phyloP scores from a whole-genome alignment of 129 eudicot genomes.

The Scalesia atractyloides region DNA sequence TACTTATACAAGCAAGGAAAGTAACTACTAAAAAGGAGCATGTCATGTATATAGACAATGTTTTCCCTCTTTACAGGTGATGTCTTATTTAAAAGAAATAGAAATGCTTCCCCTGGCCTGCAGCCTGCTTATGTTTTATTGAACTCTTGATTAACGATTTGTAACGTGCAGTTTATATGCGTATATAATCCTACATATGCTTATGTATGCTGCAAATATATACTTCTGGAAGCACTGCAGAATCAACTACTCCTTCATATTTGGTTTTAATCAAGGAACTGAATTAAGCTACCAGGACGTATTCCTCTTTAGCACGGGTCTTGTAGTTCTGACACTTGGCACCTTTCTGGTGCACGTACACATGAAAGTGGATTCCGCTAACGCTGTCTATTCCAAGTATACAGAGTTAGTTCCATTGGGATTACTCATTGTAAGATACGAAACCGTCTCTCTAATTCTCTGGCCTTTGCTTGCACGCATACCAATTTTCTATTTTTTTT shows the following conservation, averaged over 20 bases:
- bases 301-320: constrained; percentile 64
- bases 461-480: background rate
- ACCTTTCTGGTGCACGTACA: constrained; percentile 68
- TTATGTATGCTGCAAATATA: constrained; percentile 72
- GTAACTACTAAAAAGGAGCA: constrained; percentile 47
- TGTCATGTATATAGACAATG: constrained; percentile 51
- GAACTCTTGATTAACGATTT: constrained; percentile 19
- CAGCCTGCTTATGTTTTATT: constrained; percentile 14
- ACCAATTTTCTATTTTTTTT: background rate
- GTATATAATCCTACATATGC: constrained; percentile 72
- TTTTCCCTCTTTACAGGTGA: constrained; percentile 81
- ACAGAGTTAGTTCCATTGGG: constrained; percentile 63
- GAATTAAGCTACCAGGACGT: constrained; percentile 74
- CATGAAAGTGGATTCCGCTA: constrained; percentile 51
- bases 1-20: constrained; percentile 55
- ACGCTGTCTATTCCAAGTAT: constrained; percentile 28
- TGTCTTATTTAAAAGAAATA: constrained; percentile 2
- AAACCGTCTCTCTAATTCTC: constrained; percentile 9
- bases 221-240: constrained; percentile 73
- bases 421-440: constrained; percentile 50
- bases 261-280: constrained; percentile 76
- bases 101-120: constrained; percentile 5
- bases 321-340: constrained; percentile 65
- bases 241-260: constrained; percentile 81
- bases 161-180: constrained; percentile 61